Percentiles rank a stretch among this genome's conserved stretches.
phyloP scores from a whole-genome alignment of 2,329 filamentous ascomycete species.

The Cercospora berteroae region DNA sequence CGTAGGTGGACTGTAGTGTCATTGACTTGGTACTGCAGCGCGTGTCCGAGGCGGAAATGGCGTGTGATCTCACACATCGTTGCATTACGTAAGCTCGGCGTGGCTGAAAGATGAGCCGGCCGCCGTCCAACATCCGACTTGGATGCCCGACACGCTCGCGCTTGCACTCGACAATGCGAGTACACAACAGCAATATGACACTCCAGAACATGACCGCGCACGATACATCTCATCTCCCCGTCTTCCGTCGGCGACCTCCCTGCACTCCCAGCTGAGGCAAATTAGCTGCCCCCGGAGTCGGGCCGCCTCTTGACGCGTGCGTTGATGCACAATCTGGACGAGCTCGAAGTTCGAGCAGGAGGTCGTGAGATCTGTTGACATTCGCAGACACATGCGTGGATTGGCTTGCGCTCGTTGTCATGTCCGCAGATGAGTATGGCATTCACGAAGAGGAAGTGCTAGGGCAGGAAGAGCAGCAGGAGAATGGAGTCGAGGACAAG shows the following conservation, averaged over 20 bases:
- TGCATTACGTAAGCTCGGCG: not conserved
- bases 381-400: not conserved
- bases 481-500: not conserved
- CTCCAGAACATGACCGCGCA: not conserved
- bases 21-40: too few relatives aligned
- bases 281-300: not conserved
- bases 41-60: not conserved
- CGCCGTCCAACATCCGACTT: not conserved
- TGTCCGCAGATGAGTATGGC: not conserved
- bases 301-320: slow-evolving; percentile 1
- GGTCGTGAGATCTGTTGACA: not conserved
- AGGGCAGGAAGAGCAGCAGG: not conserved
- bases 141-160: not conserved
- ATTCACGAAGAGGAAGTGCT: not conserved
- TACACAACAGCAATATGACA: not conserved
- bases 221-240: not conserved
- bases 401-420: not conserved
- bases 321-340: not conserved
- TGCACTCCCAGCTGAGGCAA: not conserved
- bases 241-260: not conserved
- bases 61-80: not conserved
- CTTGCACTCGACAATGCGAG: not conserved
- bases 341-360: not conserved
- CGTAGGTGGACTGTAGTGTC: too few relatives aligned
- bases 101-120: not conserved